Evolutionary conservation across 345 rosid species (phyloP), one percentile per base, ranked within the genome.

Genomic region (Aethionema arabicum): DNA sequence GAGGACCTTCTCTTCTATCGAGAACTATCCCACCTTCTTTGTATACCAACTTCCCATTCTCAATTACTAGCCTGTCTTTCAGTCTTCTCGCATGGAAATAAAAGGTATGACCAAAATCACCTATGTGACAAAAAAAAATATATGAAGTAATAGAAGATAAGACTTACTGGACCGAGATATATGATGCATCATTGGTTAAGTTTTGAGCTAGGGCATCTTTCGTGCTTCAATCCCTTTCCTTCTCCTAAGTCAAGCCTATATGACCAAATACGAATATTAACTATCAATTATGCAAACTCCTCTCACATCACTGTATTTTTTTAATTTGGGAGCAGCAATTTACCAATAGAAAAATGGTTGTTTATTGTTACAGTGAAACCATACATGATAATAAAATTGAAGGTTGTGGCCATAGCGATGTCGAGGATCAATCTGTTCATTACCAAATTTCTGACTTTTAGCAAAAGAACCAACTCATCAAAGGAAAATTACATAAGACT

Each of bases 381-480:
- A 91, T 7, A 56, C 82, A 56, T 68, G 82, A 51, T 86, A 91
- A 77, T 88, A 88, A 68, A 86, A 91, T 48, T 91, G 96, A 72
- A 88, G 92, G 68, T 88, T 91, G 69, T 91, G 96, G 21, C 98
- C 98, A 73, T 91, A 91, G 6, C 98, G 91, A 77, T 91, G 98
- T 55, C 95, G 76, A 38, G 96, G 98, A 77, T 91, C 98, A 12
- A 91, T 91, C 98, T 91, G 67, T 73, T 60, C 46, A 33, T 51
- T 64, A 52, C 16, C 68, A 52, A 33, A 21, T 69, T 36, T 33
- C 46, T 53, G 31, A 40, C 51, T 41, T 37, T 53, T 30, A 62
- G 38, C 16, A 50, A 37, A 66, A 52, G 15, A 42, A 10, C 13
- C 32, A 31, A 32, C 57, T 43, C 45, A 72, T 0, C 9, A 14